Percentiles rank a stretch among this genome's conserved stretches.
phyloP scores from a whole-genome alignment of 306 rosid genomes.

The Boehmeria nivea region DNA sequence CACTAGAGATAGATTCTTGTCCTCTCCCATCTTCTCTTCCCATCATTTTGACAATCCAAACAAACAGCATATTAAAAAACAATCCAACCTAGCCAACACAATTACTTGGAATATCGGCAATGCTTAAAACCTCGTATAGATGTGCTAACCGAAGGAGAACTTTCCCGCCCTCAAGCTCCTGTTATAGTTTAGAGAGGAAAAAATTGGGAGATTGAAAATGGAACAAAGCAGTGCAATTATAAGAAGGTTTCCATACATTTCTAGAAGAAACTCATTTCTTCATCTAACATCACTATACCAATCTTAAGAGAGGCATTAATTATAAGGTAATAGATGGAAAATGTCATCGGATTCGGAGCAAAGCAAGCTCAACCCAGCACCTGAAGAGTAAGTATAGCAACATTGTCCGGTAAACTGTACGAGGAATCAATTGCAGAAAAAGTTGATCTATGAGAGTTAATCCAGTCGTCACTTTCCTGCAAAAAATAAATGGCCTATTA shows the following conservation, averaged over 20 bases:
- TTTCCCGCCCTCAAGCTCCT: slow-evolving; percentile 38
- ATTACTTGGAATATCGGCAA: no score
- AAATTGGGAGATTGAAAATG: no score
- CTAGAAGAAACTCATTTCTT: no score
- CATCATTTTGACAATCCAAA: slow-evolving; percentile 25
- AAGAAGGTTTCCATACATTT: no score
- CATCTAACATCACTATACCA: not conserved
- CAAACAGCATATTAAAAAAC: not conserved
- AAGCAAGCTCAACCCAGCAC: slow-evolving; percentile 6
- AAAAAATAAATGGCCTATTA: slow-evolving; percentile 9
- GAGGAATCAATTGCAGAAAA: slow-evolving; percentile 39
- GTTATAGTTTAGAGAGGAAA: not conserved
- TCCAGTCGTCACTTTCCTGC: slow-evolving; percentile 46
- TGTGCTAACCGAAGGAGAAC: slow-evolving; percentile 45
- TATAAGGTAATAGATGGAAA: not conserved
- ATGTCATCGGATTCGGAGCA: not conserved
- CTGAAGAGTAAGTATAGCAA: slow-evolving; percentile 46
- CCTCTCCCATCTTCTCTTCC: slow-evolving; percentile 73
- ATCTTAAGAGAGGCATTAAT: no score
- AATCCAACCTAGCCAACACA: not conserved
- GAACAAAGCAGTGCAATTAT: no score
- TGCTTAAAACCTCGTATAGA: slow-evolving; percentile 34
- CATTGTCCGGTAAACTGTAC: slow-evolving; percentile 40
- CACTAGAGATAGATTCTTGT: slow-evolving; percentile 55
- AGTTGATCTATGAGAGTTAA: slow-evolving; percentile 29